Conservation (phyloP, 2,329 filamentous ascomycete genomes). For the Phoma sp. region DNA sequence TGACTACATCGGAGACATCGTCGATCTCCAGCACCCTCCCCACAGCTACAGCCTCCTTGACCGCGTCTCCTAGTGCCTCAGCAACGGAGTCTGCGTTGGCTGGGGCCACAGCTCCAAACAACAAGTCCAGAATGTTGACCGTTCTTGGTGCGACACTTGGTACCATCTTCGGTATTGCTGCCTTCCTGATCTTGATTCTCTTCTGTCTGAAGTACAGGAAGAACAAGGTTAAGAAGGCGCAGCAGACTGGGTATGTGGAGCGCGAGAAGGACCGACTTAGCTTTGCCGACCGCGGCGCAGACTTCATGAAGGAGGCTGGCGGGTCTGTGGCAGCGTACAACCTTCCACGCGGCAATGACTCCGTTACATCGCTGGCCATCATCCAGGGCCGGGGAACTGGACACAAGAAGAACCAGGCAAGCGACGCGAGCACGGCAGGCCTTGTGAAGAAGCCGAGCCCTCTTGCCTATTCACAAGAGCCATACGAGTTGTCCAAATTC, state of each 20-base stretch:
- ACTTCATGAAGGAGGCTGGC: slow-evolving; percentile 59
- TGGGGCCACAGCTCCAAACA: slow-evolving; percentile 37
- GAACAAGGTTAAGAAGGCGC: slow-evolving; percentile 63
- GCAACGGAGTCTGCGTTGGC: slow-evolving; percentile 45
- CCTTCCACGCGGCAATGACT: slow-evolving; percentile 43
- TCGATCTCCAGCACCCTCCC: slow-evolving; percentile 43
- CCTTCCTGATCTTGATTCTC: slow-evolving; percentile 74
- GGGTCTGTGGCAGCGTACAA: slow-evolving; percentile 47
- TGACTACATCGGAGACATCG: slow-evolving; percentile 32
- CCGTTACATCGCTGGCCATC: slow-evolving; percentile 54
- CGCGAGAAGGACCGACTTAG: slow-evolving; percentile 52
- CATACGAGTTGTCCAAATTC: slow-evolving; percentile 54
- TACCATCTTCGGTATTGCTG: slow-evolving; percentile 74
- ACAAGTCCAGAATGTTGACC: slow-evolving; percentile 58
- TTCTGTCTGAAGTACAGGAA: slow-evolving; percentile 68
- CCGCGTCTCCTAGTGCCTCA: slow-evolving; percentile 27
- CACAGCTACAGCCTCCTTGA: slow-evolving; percentile 23
- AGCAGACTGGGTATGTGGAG: slow-evolving; percentile 62
- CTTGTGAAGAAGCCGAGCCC: slow-evolving; percentile 62
- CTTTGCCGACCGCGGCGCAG: slow-evolving; percentile 58
- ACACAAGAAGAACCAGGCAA: slow-evolving; percentile 59
- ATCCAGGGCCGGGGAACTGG: slow-evolving; percentile 61
- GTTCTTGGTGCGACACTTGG: slow-evolving; percentile 85
- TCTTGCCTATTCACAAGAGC: slow-evolving; percentile 47
- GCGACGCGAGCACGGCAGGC: slow-evolving; percentile 65